These are phyloP conservation scores for Hsuehochloa calcarea DNA, from an alignment of 176 grass and related monocot species.

Conservation along the genomic window DNA sequence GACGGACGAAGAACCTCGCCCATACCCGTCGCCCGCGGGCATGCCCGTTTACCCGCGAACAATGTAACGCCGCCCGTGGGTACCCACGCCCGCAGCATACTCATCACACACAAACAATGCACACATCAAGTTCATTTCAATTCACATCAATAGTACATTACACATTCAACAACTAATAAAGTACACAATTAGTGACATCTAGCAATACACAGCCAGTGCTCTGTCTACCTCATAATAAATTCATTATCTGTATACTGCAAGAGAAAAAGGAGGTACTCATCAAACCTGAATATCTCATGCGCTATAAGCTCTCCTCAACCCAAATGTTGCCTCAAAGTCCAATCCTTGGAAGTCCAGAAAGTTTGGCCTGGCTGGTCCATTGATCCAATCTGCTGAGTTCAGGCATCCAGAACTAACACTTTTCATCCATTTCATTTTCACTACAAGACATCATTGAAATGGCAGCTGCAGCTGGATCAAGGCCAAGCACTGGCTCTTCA, in stretches of 20 bases:
- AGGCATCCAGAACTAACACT: conserved; percentile 89
- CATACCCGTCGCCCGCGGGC: too few relatives aligned
- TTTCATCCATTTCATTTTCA: conserved; percentile 57
- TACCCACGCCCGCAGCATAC: too few relatives aligned
- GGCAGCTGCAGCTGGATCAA: conserved; percentile 60
- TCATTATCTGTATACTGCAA: conserved; percentile 13
- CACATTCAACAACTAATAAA: too few relatives aligned
- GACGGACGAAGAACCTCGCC: too few relatives aligned
- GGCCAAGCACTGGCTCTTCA: conserved; percentile 49
- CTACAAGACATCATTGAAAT: conserved; percentile 73
- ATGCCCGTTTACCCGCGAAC: too few relatives aligned
- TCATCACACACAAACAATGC: too few relatives aligned
- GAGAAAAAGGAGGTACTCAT: conserved; percentile 20
- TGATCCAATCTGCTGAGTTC: conserved; percentile 66
- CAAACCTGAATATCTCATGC: conserved; percentile 95
- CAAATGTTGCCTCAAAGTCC: conserved; percentile 80
- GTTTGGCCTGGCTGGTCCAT: conserved; percentile 58
- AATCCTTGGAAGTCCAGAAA: conserved; percentile 83
- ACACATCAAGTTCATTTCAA: too few relatives aligned
- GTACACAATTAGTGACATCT: too few relatives aligned
- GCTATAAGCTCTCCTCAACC: conserved; percentile 83
- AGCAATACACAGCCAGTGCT: conserved; percentile 14
- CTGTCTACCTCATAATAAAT: conserved; percentile 24
- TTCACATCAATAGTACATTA: too few relatives aligned
- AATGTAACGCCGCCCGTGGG: too few relatives aligned